Evolutionary conservation across 495 filamentous ascomycete genomes (phyloP).

Genomic region (Hypoxylon trugodes): DNA sequence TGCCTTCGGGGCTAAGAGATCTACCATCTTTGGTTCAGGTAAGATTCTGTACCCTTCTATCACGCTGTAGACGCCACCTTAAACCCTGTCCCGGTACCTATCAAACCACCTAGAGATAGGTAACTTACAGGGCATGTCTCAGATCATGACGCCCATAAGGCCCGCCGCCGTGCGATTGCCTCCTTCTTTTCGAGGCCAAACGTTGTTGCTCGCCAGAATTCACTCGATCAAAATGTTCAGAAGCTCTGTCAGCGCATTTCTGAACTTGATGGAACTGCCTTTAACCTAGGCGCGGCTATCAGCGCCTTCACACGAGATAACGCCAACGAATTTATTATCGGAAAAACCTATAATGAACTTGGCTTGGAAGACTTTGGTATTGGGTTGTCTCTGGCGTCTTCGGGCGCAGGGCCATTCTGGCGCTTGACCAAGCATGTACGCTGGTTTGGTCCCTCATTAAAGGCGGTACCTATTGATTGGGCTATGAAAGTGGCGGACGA

Average conservation of each 20-base stretch:
- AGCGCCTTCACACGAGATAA: conserved; percentile 42
- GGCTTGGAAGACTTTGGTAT: conserved; percentile 41
- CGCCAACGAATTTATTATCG: conserved; percentile 40
- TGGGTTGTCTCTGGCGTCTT: conserved; percentile 15
- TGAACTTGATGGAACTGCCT: conserved; percentile 2
- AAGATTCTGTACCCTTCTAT: too few species aligned
- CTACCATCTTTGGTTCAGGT: conserved; percentile 27
- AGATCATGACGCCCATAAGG: conserved; percentile 28
- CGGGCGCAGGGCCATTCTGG: conserved; percentile 37
- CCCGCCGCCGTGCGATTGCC: conserved; percentile 23
- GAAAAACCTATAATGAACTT: conserved; percentile 39
- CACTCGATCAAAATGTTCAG: conserved; percentile 35
- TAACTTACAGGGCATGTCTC: not conserved
- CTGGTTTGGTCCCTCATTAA: conserved; percentile 20
- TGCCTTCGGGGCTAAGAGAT: conserved; percentile 26
- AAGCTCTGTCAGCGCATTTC: conserved; percentile 44
- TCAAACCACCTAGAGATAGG: not conserved
- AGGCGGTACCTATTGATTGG: conserved; percentile 23
- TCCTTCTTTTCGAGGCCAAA: conserved; percentile 42
- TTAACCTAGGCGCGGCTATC: conserved; percentile 46
- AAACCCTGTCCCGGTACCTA: not conserved
- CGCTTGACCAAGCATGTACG: conserved; percentile 41
- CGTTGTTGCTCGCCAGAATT: conserved; percentile 23
- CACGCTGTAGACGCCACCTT: too few species aligned
- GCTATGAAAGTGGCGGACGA: conserved; percentile 35